A percentile compares a stretch with the other conserved stretches of the same genome.
Conservation (phyloP, 2,329 filamentous ascomycete genomes). For the Neopestalotiopsis rosae region DNA sequence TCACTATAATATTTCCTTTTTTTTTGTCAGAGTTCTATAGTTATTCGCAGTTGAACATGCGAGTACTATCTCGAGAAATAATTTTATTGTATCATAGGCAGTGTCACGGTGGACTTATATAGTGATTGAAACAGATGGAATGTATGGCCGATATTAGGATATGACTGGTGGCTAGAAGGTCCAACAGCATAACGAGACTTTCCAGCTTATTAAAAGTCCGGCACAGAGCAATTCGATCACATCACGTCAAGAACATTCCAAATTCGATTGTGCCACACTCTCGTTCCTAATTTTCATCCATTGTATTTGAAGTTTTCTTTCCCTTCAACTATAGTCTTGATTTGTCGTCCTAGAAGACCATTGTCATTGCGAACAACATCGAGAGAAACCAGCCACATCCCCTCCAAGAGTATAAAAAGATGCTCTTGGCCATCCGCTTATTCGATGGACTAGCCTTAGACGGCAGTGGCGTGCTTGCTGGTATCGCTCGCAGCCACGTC, state of each 20-base stretch:
- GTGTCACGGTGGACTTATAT: background rate
- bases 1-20: background rate
- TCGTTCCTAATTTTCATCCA: too few species aligned
- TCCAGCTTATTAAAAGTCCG: too few species aligned
- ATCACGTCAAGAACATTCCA: too few species aligned
- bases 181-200: too few species aligned
- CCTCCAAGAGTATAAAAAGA: background rate
- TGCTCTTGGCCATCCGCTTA: background rate
- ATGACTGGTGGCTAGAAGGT: too few species aligned
- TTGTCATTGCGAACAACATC: too few species aligned
- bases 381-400: background rate
- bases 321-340: too few species aligned
- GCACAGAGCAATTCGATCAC: too few species aligned
- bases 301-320: too few species aligned
- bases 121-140: background rate
- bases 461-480: conserved; percentile 16
- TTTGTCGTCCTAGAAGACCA: too few species aligned
- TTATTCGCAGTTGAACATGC: background rate
- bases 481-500: conserved; percentile 24
- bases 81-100: background rate
- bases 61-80: background rate
- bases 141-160: too few species aligned
- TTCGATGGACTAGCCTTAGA: background rate
- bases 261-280: too few species aligned
- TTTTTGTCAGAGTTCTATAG: background rate